phyloP scores from a whole-genome alignment of 371 early-diverging fungal species.

The Basidiobolus meristosporus region DNA sequence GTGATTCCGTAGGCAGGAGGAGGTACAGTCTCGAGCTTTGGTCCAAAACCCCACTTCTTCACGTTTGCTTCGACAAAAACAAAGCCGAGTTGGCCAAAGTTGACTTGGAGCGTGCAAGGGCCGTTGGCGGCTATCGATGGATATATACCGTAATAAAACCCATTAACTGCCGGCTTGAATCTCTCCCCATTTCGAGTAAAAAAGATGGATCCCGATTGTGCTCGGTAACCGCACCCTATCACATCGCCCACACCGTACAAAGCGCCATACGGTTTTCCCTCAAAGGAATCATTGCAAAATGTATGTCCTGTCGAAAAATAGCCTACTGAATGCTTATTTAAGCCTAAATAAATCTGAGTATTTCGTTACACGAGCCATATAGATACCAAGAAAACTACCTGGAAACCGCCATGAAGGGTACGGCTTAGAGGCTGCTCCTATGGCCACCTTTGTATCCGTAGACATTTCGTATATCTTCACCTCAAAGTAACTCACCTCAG shows the following conservation, averaged over 20 bases:
- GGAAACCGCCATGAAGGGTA: slow-evolving; percentile 42
- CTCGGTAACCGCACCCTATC: slow-evolving; percentile 57
- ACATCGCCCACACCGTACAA: slow-evolving; percentile 46
- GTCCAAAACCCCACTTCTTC: slow-evolving; percentile 63
- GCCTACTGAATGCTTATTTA: slow-evolving; percentile 48
- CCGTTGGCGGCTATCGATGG: slow-evolving; percentile 42
- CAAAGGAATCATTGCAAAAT: slow-evolving; percentile 39
- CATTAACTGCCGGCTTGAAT: slow-evolving; percentile 29
- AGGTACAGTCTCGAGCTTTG: slow-evolving; percentile 34
- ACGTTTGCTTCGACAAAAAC: slow-evolving; percentile 64
- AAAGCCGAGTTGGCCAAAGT: slow-evolving; percentile 36
- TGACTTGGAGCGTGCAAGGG: slow-evolving; percentile 37
- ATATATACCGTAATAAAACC: slow-evolving; percentile 25
- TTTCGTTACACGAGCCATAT: neutral
- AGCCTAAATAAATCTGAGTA: slow-evolving; percentile 9
- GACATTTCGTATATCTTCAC: slow-evolving; percentile 49
- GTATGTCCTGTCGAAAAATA: slow-evolving; percentile 37
- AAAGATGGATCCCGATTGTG: slow-evolving; percentile 49
- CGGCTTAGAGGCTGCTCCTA: slow-evolving; percentile 46
- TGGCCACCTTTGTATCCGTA: slow-evolving; percentile 25
- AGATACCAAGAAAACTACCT: slow-evolving; percentile 14
- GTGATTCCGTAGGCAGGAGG: slow-evolving; percentile 33
- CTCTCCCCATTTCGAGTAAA: slow-evolving; percentile 60
- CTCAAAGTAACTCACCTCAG: slow-evolving; percentile 58
- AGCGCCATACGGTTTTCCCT: slow-evolving; percentile 31